Evolutionary conservation across 768 basidiomycete species (phyloP).

Genomic region (Coprinopsis strossmayeri): DNA sequence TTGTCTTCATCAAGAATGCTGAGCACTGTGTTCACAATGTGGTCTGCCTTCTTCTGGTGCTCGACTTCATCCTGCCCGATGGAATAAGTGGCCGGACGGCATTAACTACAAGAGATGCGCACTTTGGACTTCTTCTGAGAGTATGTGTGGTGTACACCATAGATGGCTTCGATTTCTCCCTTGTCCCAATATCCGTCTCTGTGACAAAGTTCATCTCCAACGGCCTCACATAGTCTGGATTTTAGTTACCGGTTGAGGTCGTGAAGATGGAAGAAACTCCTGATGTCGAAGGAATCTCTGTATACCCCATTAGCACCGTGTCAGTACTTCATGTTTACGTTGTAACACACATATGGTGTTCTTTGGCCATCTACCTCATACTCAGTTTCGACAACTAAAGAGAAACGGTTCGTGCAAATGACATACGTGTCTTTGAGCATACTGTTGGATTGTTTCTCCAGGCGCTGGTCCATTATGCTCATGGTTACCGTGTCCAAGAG

Average conservation of each 20-base stretch:
- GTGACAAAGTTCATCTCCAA: neutral
- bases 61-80: conserved; percentile 58
- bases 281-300: conserved; percentile 76
- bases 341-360: conserved; percentile 71
- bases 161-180: conserved; percentile 91
- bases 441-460: conserved; percentile 69
- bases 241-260: conserved; percentile 72
- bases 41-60: conserved; percentile 76
- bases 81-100: neutral
- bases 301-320: conserved; percentile 6
- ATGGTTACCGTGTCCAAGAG: conserved; percentile 56
- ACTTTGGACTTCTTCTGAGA: conserved; percentile 78
- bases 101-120: neutral
- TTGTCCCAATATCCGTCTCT: conserved; percentile 80
- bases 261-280: conserved; percentile 93
- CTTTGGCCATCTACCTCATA: conserved; percentile 72
- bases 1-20: conserved; percentile 62
- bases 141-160: conserved; percentile 91
- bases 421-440: conserved; percentile 89
- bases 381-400: no score
- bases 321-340: neutral
- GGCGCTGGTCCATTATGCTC: conserved; percentile 38
- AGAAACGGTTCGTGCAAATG: no score
- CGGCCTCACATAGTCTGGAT: neutral
- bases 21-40: conserved; percentile 69